Evolutionary conservation across 805 yeast genomes (phyloP).

Genomic region (Candida gorgasii): DNA sequence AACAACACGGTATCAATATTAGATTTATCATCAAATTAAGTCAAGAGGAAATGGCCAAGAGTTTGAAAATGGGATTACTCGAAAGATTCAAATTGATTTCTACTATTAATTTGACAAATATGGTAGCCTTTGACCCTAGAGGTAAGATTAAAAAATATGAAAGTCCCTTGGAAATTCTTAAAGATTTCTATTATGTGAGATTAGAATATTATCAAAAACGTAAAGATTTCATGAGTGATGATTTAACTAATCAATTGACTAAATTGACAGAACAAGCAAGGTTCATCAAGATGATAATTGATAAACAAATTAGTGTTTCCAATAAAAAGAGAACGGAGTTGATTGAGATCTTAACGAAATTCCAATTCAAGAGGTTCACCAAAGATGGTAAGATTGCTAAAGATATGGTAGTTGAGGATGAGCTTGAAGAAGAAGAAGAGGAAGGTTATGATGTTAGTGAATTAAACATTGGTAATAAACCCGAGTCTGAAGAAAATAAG

Average conservation of each 20-base stretch:
- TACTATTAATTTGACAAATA: slow-evolving; percentile 70
- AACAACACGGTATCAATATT: slow-evolving; percentile 84
- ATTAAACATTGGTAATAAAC: slow-evolving; percentile 27
- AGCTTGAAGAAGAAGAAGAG: slow-evolving; percentile 46
- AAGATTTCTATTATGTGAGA: slow-evolving; percentile 83
- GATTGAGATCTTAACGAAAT: slow-evolving; percentile 58
- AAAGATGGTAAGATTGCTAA: slow-evolving; percentile 66
- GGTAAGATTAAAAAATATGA: slow-evolving; percentile 87
- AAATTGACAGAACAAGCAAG: slow-evolving; percentile 82
- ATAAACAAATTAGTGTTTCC: slow-evolving; percentile 63
- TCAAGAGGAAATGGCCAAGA: slow-evolving; percentile 80
- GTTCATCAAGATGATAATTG: slow-evolving; percentile 88
- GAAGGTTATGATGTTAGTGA: slow-evolving; percentile 37
- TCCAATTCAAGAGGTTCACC: slow-evolving; percentile 76
- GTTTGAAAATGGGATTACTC: slow-evolving; percentile 71
- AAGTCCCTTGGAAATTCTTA: slow-evolving; percentile 70
- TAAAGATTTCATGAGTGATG: slow-evolving; percentile 73
- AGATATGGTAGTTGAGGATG: slow-evolving; percentile 39
- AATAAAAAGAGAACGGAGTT: slow-evolving; percentile 71
- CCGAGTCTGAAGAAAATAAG: slow-evolving; percentile 37
- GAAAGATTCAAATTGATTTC: slow-evolving; percentile 81
- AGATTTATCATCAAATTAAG: slow-evolving; percentile 75
- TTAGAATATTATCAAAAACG: slow-evolving; percentile 88
- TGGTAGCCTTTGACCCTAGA: slow-evolving; percentile 93
- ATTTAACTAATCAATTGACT: slow-evolving; percentile 71